phyloP scores from a whole-genome alignment of 345 rosid genomes.

The Brassica cretica region DNA sequence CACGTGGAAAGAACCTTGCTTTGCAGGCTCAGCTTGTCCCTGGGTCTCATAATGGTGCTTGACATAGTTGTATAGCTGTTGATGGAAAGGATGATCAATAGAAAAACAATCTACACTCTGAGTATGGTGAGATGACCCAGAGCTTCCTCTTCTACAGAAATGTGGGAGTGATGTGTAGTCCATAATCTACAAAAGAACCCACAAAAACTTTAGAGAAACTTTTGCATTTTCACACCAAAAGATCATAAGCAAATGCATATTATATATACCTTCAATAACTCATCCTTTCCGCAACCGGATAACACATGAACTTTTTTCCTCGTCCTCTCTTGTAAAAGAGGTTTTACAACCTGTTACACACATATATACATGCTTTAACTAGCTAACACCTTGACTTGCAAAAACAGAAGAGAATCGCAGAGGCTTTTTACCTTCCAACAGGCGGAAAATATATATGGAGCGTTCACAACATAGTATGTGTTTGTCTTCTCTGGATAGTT shows the following conservation, averaged over 20 bases:
- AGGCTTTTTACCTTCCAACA: constrained; percentile 75
- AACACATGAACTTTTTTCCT: constrained; percentile 77
- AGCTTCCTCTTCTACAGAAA: constrained; percentile 82
- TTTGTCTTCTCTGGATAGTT: constrained; percentile 96
- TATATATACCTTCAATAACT: constrained; percentile 60
- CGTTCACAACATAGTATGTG: constrained; percentile 84
- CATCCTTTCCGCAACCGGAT: constrained; percentile 76
- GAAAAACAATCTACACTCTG: constrained; percentile 53
- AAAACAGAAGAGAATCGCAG: background rate
- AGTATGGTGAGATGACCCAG: constrained; percentile 71
- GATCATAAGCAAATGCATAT: constrained; percentile 12
- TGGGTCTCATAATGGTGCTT: constrained; percentile 53
- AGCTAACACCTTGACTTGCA: constrained; percentile 9
- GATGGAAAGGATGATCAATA: constrained; percentile 82
- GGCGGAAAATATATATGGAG: constrained; percentile 87
- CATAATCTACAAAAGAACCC: constrained; percentile 61
- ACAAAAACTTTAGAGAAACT: constrained; percentile 4
- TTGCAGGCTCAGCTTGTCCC: constrained; percentile 51
- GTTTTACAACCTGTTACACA: constrained; percentile 71
- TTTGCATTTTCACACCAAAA: constrained; percentile 21
- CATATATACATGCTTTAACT: constrained; percentile 4
- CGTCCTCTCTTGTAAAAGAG: constrained; percentile 93
- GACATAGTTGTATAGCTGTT: constrained; percentile 79
- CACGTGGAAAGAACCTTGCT: constrained; percentile 90
- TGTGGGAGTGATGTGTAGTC: constrained; percentile 80